These are phyloP conservation scores for Pleomassaria siparia DNA, from an alignment of 2,329 filamentous ascomycete genomes.

Conservation along the genomic window DNA sequence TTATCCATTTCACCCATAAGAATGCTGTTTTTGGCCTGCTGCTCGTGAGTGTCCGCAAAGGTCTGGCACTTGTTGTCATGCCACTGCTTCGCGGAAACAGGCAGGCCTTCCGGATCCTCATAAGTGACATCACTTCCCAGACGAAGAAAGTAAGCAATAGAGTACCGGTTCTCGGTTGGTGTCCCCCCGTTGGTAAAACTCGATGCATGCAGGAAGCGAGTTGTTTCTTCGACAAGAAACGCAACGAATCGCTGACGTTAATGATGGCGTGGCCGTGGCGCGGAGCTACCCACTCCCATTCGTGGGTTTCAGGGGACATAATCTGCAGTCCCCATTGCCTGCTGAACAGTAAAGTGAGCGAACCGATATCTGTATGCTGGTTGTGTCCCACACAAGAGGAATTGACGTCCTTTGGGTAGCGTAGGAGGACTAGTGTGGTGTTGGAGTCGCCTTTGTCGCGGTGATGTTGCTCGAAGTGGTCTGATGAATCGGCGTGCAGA, in stretches of 20 bases:
- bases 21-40: slow-evolving; percentile 13
- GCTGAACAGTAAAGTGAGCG: slow-evolving; percentile 52
- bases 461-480: slow-evolving; percentile 1
- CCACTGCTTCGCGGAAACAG: slow-evolving; percentile 1
- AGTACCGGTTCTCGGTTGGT: slow-evolving; percentile 6
- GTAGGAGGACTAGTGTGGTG: not conserved
- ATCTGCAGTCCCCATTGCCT: slow-evolving; percentile 37
- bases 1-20: slow-evolving; percentile 27
- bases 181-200: slow-evolving; percentile 4
- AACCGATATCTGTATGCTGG: slow-evolving; percentile 60
- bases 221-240: slow-evolving; percentile 7
- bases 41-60: not conserved
- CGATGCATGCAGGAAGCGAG: slow-evolving; percentile 10
- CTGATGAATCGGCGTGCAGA: not conserved
- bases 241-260: slow-evolving; percentile 36
- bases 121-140: not conserved
- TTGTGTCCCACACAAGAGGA: slow-evolving; percentile 10
- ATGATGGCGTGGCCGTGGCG: slow-evolving; percentile 31
- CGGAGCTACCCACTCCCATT: slow-evolving; percentile 50
- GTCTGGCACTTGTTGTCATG: slow-evolving; percentile 4
- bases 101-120: not conserved
- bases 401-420: not conserved
- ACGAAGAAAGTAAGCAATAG: slow-evolving; percentile 10
- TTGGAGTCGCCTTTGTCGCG: not conserved
- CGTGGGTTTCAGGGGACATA: slow-evolving; percentile 29